Evolutionary conservation across 176 grass and related monocot genomes (phyloP), one percentile per base, ranked within the genome.

Genomic region (Carex cristatella): DNA sequence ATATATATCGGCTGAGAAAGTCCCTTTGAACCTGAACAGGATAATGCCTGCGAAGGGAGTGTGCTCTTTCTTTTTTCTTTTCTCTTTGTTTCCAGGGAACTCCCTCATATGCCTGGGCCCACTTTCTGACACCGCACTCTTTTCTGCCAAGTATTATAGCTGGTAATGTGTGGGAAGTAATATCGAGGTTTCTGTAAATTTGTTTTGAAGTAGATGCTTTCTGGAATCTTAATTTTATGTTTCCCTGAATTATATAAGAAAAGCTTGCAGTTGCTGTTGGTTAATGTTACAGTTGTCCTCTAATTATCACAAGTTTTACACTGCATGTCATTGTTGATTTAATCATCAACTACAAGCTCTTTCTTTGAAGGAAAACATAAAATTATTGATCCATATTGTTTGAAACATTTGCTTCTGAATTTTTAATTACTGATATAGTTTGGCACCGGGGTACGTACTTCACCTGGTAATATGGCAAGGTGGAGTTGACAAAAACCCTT

Each of bases 11-110:
- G 95, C 91, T 95, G 93, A 98, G 95, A 98, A 98, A 98, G 93
- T 95, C 93, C 95, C 95, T 98, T 95, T 89, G 95, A 98, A 98
- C 95, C 95, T 95, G 93, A 92, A 89, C 93, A 98, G 95, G 93
- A 92, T 93, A 95, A 98, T 98, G 88, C 95, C 93, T 95, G 95
- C 95, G 93, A 86, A 95, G 91, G 95, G 95, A 98, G 95, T 81
- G 95, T 98, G 95, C 95, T 90, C 63, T 92, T 87, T 70, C 83
- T 72, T 88, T 88, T 89, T 93, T 90, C 80, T 65, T 92, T 88
- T 88, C 51, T 89, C 61, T 65, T 81, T 71, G 58, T 87, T 92
- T 89, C 80, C 92, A 94, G 92, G 92, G 86, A 77, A 77, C 37
- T 76, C 32, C 81, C 62, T 85, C 56, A 83, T 49, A 53, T 69